Evolutionary conservation across 2,329 filamentous ascomycete genomes (phyloP).

Genomic region (Coniochaeta sp.): DNA sequence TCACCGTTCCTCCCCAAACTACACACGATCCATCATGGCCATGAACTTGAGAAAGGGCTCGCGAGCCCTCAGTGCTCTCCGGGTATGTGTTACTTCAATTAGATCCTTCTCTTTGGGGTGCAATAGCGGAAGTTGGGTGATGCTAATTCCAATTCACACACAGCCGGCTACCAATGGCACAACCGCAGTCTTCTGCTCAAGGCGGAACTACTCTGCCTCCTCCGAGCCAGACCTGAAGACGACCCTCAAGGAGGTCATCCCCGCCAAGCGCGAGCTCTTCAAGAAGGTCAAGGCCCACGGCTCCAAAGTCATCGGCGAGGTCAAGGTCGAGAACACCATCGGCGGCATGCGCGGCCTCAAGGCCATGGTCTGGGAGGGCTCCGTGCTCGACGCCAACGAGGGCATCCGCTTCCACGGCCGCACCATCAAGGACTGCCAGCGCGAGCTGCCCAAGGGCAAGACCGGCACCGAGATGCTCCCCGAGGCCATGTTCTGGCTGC

Average conservation of each 20-base stretch:
- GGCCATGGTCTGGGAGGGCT: slow-evolving; percentile 98
- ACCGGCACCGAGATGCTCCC: slow-evolving; percentile 95
- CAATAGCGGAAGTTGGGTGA: background rate
- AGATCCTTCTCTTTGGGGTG: no score
- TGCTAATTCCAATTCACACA: slow-evolving; percentile 5
- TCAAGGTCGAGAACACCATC: slow-evolving; percentile 89
- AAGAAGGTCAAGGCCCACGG: slow-evolving; percentile 87
- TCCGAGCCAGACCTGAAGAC: slow-evolving; percentile 86
- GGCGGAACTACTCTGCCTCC: slow-evolving; percentile 60
- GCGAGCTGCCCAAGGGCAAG: slow-evolving; percentile 84
- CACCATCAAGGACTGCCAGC: slow-evolving; percentile 97
- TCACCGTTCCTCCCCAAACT: background rate
- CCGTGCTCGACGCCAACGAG: slow-evolving; percentile 91
- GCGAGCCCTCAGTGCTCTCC: slow-evolving; percentile 55
- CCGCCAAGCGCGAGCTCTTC: slow-evolving; percentile 85
- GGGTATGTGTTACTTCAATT: slow-evolving; percentile 40
- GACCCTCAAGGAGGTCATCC: slow-evolving; percentile 75
- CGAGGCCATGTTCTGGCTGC: slow-evolving; percentile 98
- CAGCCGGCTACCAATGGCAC: slow-evolving; percentile 18
- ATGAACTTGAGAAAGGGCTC: slow-evolving; percentile 55
- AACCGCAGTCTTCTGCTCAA: slow-evolving; percentile 18
- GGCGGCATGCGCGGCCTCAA: slow-evolving; percentile 97
- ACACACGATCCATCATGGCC: slow-evolving; percentile 40
- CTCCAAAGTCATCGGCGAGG: slow-evolving; percentile 77
- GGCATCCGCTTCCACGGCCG: slow-evolving; percentile 97